Evolutionary conservation across 192 early-diverging fungal species (phyloP), one percentile per base, ranked within the genome.

Genomic region (Podila epicladia): DNA sequence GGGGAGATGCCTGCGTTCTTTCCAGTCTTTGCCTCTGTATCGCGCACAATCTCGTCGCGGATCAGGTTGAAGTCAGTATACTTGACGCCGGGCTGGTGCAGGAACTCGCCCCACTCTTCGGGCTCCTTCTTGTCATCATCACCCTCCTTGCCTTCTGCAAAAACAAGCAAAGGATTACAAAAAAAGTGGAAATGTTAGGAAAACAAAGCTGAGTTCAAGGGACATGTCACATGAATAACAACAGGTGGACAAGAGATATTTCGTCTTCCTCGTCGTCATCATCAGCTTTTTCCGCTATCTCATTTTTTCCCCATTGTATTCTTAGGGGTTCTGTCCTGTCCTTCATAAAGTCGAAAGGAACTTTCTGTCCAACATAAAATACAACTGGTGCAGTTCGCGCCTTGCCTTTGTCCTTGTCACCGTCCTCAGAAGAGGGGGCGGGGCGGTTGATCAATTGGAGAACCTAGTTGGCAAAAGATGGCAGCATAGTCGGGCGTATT

Each of bases 21-120:
- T 64, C 93, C 93, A 5, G 94, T 94, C 86, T 95, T 95, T 48
- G 85, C 85, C 48, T 98, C 97, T 29, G 97, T 99, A 70, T 99
- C 97, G 38, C 90, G 88, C 24, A 94, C 88, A 80, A 99, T 99
- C 73, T 99, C 98, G 5, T 97, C 94, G 57, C 98, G 91, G 82
- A 99, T 99, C 80, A 99, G 94, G 83, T 96, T 85, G 85, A 99
- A 99, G 85, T 98, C 89, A 58, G 85, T 90, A 73, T 98, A 99
- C 89, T 98, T 97, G 80, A 95, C 94, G 9, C 97, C 97, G 5
- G 98, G 98, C 69, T 96, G 84, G 82, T 99, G 98, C 69, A 99
- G 84, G 82, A 99, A 99, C 85, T 99, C 98, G 50, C 98, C 98
- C 97, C 97, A 99, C 83, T 99, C 98, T 55, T 96, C 89, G 11